Conservation (phyloP, 139 green algal species). For the Limnomonas spitsbergensis region DNA sequence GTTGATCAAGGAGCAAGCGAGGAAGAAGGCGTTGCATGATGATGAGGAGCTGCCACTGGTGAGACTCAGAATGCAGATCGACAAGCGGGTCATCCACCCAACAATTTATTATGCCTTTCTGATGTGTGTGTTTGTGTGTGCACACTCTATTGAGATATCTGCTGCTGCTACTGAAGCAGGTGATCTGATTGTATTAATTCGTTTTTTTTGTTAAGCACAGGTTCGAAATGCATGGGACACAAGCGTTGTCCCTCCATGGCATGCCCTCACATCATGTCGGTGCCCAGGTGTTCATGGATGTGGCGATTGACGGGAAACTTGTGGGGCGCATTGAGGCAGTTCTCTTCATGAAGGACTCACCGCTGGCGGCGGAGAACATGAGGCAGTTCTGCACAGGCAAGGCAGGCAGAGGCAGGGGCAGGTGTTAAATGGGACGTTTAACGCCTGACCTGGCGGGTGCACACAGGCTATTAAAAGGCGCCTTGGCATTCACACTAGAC, state of each 20-base stretch:
- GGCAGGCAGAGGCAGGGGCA: no score
- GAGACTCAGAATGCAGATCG: no score
- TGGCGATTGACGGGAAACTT: constrained; percentile 47
- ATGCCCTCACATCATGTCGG: neutral
- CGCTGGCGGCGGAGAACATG: constrained; percentile 59
- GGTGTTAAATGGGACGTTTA: no score
- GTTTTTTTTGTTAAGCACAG: constrained; percentile 44
- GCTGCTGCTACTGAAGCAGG: neutral
- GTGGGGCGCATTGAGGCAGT: constrained; percentile 57
- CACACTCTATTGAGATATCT: neutral
- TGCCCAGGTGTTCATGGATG: constrained; percentile 52
- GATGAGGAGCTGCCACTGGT: constrained; percentile 43
- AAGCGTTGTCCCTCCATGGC: neutral
- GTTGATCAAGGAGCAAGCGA: constrained; percentile 23
- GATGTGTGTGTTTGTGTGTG: neutral
- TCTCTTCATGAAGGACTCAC: constrained; percentile 44
- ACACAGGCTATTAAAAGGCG: no score
- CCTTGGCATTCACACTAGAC: no score
- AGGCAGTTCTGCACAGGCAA: constrained; percentile 51
- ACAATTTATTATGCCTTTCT: no score
- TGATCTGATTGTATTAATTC: neutral
- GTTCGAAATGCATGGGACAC: constrained; percentile 29
- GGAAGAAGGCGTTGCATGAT: constrained; percentile 27
- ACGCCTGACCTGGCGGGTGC: no score
- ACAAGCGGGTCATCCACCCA: no score